Conservation (phyloP, 805 yeast genomes). For the Yarrowia sp. region DNA sequence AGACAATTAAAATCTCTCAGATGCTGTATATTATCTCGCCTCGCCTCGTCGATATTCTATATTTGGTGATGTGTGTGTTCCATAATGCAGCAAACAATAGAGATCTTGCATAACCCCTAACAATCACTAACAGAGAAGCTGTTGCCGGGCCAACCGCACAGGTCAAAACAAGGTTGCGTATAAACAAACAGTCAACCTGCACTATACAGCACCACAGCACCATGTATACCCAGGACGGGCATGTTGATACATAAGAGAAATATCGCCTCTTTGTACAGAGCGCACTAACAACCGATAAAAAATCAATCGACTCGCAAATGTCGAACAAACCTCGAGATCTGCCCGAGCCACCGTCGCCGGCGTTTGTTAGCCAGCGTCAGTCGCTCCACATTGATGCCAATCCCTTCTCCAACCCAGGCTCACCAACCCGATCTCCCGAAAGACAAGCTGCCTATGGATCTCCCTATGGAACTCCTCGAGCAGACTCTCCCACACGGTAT, state of each 20-base stretch:
- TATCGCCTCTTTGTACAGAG: neutral
- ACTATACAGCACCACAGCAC: conserved; percentile 3
- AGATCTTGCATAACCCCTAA: conserved; percentile 13
- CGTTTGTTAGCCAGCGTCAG: conserved; percentile 20
- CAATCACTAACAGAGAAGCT: neutral
- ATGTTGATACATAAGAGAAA: conserved; percentile 18
- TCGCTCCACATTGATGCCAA: conserved; percentile 24
- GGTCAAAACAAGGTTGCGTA: neutral
- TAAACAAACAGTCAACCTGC: conserved; percentile 1
- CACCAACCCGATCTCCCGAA: conserved; percentile 24
- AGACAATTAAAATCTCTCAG: too few species aligned
- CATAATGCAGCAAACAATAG: conserved; percentile 1
- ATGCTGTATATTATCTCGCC: neutral
- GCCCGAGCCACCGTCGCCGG: conserved; percentile 26
- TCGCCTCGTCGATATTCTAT: neutral
- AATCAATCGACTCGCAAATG: neutral
- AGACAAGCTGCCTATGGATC: conserved; percentile 9
- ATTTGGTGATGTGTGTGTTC: neutral
- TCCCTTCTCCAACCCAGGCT: conserved; percentile 26
- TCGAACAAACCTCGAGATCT: conserved; percentile 21
- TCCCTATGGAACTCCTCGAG: conserved; percentile 25
- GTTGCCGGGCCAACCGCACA: conserved; percentile 1
- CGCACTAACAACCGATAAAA: neutral
- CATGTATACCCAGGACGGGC: conserved; percentile 12
- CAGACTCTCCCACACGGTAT: conserved; percentile 23